Evolutionary conservation across 108 stramenopile genomes (phyloP), one percentile per base, ranked within the genome.

Genomic region (Cyclostephanos tholiformis): DNA sequence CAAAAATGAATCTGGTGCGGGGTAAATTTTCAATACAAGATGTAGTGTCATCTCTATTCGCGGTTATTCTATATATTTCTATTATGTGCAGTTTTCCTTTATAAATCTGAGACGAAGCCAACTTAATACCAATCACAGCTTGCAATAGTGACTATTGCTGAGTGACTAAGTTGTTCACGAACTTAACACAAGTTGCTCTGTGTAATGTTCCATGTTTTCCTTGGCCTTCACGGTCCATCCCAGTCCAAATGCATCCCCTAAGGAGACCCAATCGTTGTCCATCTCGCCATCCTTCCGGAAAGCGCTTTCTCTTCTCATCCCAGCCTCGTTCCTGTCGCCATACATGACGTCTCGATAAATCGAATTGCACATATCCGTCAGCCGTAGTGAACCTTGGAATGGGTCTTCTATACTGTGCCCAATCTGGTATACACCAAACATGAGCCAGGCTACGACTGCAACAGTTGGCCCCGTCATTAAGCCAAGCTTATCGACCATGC

Each of bases 351-450:
- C 89, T 1, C 78, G 58, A 30, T 87, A 86, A 51, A 90, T 88
- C 30, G 76, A 75, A 68, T 90, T 84, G 41, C 87, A 88, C 74
- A 90, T 58, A 25, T 79, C 85, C 7, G 86, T 83, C 35, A 90
- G 72, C 29, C 87, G 71, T 20, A 90, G 76, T 8, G 89, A 85
- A 0, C 89, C 84, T 61, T 89, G 88, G 69, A 97, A 97, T 0
- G 96, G 95, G 72, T 97, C 93, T 69, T 97, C 96, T 75, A 97
- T 96, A 0, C 68, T 75, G 50, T 91, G 82, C 1, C 96, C 96
- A 75, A 97, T 97, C 83, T 97, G 92, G 75, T 93, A 94, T 39
- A 97, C 87, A 2, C 94, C 94, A 84, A 92, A 95, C 60, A 97
- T 74, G 5, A 93, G 83, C 96, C 96, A 97, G 16, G 92, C 86